phyloP scores from a whole-genome alignment of 176 grass and related monocot genomes.

The Musa beccarii region DNA sequence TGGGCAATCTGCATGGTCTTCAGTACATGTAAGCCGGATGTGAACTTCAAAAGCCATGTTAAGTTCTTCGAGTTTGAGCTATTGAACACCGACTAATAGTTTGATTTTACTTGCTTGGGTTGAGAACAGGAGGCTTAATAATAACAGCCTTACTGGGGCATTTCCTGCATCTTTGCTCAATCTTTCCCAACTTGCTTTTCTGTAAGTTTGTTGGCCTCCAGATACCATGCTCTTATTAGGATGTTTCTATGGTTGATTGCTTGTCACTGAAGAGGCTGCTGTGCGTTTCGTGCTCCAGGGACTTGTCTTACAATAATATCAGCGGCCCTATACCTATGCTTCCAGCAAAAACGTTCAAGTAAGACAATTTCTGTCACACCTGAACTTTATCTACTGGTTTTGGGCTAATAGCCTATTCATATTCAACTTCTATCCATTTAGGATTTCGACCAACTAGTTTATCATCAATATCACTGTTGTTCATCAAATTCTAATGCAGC shows the following conservation, averaged over 20 bases:
- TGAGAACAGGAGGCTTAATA: constrained; percentile 64
- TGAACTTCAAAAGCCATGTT: not conserved
- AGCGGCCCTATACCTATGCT: constrained; percentile 54
- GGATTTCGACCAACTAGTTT: not conserved
- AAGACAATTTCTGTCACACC: constrained; percentile 2
- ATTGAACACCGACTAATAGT: not conserved
- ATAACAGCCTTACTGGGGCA: constrained; percentile 57
- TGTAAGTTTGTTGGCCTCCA: constrained; percentile 35
- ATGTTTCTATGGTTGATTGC: constrained; percentile 5
- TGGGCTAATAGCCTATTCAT: not conserved
- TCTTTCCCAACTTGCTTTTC: constrained; percentile 63
- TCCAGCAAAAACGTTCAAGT: constrained; percentile 72
- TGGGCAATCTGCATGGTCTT: constrained; percentile 71
- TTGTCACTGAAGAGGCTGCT: constrained; percentile 8
- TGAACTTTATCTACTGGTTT: not conserved
- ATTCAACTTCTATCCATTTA: not conserved
- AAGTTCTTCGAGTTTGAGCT: not conserved
- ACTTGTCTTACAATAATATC: constrained; percentile 82
- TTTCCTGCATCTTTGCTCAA: constrained; percentile 44
- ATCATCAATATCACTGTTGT: not conserved
- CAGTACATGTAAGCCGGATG: constrained; percentile 64
- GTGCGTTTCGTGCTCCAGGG: constrained; percentile 44
- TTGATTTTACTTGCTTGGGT: constrained; percentile 19
- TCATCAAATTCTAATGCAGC: not conserved
- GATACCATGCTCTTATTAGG: constrained; percentile 12